Evolutionary conservation across 768 basidiomycete genomes (phyloP).

Genomic region (Boletus sp.): DNA sequence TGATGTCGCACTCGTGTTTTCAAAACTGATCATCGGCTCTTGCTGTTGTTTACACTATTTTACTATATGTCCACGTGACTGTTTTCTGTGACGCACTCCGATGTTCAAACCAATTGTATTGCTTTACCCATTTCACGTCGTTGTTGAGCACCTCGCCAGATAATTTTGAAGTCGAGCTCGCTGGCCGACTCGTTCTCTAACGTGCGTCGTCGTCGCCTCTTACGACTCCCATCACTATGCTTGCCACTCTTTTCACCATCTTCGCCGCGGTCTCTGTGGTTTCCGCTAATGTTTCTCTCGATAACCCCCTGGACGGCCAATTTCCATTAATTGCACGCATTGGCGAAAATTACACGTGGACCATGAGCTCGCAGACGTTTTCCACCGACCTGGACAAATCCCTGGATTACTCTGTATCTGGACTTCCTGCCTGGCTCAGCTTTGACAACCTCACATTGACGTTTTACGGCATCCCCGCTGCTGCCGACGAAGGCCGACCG

Average conservation of each 20-base stretch:
- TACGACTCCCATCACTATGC: conserved; percentile 62
- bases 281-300: conserved; percentile 49
- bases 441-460: conserved; percentile 63
- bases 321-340: conserved; percentile 76
- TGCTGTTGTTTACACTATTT: conserved; percentile 7
- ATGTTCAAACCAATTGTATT: conserved; percentile 12
- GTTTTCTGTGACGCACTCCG: conserved; percentile 13
- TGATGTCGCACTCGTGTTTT: conserved; percentile 12
- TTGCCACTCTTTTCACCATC: conserved; percentile 56
- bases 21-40: conserved; percentile 3
- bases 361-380: conserved; percentile 68
- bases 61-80: conserved; percentile 29
- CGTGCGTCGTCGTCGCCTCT: conserved; percentile 38
- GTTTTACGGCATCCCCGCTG: conserved; percentile 68
- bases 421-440: conserved; percentile 72
- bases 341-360: conserved; percentile 63
- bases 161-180: conserved; percentile 43
- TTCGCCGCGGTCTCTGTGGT: conserved; percentile 39
- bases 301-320: conserved; percentile 66
- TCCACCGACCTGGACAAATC: conserved; percentile 41
- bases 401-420: conserved; percentile 50
- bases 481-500: conserved; percentile 60
- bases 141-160: conserved; percentile 6
- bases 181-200: conserved; percentile 53
- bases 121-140: conserved; percentile 5